Evolutionary conservation across 257 asterid species (phyloP).

Genomic region (Scutellaria galericulata): DNA sequence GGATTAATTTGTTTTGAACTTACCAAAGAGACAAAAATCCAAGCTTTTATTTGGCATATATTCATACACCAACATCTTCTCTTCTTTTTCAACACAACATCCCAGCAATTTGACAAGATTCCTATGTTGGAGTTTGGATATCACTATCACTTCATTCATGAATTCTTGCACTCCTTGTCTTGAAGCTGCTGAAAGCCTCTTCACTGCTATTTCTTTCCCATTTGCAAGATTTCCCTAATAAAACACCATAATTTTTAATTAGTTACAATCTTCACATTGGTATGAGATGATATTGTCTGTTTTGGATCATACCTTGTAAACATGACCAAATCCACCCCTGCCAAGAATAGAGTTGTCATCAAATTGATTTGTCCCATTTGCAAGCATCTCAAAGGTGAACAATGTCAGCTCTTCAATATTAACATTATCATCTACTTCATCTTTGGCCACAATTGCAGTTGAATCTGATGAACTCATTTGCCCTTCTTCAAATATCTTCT

Average conservation of each 20-base stretch:
- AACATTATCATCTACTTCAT: neutral
- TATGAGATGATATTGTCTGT: neutral
- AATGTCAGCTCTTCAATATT: neutral
- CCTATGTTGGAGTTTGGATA: constrained; percentile 5
- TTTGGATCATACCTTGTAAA: neutral
- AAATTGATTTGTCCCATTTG: neutral
- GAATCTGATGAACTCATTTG: neutral
- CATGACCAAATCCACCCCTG: neutral
- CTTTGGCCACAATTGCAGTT: neutral
- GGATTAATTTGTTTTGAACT: neutral
- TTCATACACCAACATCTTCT: neutral
- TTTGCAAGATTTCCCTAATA: neutral
- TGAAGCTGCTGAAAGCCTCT: neutral
- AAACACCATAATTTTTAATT: too few relatives aligned
- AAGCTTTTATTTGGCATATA: neutral
- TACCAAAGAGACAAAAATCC: neutral
- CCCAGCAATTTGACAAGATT: constrained; percentile 1
- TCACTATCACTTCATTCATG: constrained; percentile 11
- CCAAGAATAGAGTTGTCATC: neutral
- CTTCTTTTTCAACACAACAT: neutral
- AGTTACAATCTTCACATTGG: too few relatives aligned
- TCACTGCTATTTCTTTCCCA: constrained; percentile 1
- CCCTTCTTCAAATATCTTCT: neutral
- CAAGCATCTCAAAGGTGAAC: neutral
- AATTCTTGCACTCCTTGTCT: constrained; percentile 2